phyloP scores from a whole-genome alignment of 1,284 basidiomycete genomes.

The Takashimella tepidaria region DNA sequence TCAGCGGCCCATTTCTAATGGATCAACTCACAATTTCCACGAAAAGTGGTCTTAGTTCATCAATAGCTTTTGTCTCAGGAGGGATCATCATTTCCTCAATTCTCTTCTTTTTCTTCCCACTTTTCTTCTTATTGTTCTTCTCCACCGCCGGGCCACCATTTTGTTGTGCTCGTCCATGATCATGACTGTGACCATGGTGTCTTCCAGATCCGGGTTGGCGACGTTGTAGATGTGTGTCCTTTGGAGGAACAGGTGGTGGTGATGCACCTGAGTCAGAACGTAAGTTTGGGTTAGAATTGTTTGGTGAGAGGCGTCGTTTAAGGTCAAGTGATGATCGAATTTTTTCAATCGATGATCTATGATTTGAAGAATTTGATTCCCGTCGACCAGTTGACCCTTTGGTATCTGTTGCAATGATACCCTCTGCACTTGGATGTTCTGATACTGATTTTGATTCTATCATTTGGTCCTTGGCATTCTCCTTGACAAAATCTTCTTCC shows the following conservation, averaged over 20 bases:
- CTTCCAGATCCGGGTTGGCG: too few species aligned
- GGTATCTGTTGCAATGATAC: not conserved
- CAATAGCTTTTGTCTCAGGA: conserved; percentile 71
- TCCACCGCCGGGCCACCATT: not conserved
- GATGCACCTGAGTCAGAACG: not conserved
- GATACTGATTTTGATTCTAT: not conserved
- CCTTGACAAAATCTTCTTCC: not conserved
- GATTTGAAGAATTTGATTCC: not conserved
- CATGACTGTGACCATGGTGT: too few species aligned
- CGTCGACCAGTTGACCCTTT: too few species aligned
- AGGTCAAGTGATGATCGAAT: conserved; percentile 22
- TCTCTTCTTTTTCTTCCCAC: conserved; percentile 47
- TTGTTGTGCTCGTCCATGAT: not conserved
- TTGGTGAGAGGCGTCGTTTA: conserved; percentile 7
- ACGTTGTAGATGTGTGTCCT: not conserved
- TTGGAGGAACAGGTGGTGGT: not conserved
- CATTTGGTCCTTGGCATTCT: not conserved
- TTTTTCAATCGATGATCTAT: conserved; percentile 16
- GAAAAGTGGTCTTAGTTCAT: conserved; percentile 74
- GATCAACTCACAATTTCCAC: conserved; percentile 68
- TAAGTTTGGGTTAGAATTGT: not conserved
- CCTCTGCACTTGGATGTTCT: not conserved
- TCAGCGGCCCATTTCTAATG: too few species aligned
- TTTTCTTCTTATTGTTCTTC: conserved; percentile 43
- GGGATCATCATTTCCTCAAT: conserved; percentile 55